Conservation (phyloP, 2,329 filamentous ascomycete species). For the Teratosphaeria pseudoeucalypti region DNA sequence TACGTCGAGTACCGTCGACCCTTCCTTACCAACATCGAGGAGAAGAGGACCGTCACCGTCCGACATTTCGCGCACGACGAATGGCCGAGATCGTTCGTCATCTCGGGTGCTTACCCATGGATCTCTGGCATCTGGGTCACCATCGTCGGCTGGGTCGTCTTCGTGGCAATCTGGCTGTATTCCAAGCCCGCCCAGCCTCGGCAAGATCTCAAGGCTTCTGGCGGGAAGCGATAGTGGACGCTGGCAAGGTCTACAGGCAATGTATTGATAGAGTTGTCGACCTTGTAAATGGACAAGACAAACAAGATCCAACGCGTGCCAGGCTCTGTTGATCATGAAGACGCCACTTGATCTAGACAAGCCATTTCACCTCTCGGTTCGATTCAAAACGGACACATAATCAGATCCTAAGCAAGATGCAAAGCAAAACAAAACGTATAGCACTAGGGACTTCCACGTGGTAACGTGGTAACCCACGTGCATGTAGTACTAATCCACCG, state of each 20-base stretch:
- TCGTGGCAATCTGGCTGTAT: constrained; percentile 83
- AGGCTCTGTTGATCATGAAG: too few relatives aligned
- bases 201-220: constrained; percentile 3
- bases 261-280: neutral
- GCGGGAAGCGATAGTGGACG: neutral
- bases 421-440: too few relatives aligned
- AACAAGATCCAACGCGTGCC: neutral
- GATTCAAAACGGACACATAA: too few relatives aligned
- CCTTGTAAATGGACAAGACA: neutral
- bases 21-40: constrained; percentile 78
- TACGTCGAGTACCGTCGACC: constrained; percentile 93
- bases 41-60: constrained; percentile 90
- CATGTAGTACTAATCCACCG: too few relatives aligned
- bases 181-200: constrained; percentile 44
- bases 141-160: constrained; percentile 70
- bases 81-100: constrained; percentile 82
- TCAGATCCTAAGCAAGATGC: neutral
- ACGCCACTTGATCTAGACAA: too few relatives aligned
- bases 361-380: too few relatives aligned
- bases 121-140: constrained; percentile 80
- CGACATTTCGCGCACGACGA: constrained; percentile 96
- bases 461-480: too few relatives aligned
- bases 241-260: neutral
- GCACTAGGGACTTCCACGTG: too few relatives aligned
- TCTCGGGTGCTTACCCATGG: constrained; percentile 90